These are phyloP conservation scores for Dendryphion nanum DNA, from an alignment of 2,329 filamentous ascomycete species.

Conservation along the genomic window DNA sequence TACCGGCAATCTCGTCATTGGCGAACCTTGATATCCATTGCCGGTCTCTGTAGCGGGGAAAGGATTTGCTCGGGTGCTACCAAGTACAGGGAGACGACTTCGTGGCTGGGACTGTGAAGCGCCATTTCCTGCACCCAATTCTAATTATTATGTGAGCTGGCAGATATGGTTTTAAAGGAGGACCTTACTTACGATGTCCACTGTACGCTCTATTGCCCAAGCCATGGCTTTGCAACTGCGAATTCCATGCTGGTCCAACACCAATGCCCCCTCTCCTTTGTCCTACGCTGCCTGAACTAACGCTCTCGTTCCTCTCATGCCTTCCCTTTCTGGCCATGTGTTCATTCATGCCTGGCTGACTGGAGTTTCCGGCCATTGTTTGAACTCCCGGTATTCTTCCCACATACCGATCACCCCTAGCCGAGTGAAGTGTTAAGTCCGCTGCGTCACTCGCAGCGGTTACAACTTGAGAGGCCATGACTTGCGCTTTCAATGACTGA, in stretches of 20 bases:
- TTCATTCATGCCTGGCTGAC: conserved; percentile 16
- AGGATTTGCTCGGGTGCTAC: conserved; percentile 2
- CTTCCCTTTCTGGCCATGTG: conserved; percentile 5
- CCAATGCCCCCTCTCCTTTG: conserved; percentile 18
- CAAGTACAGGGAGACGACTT: conserved; percentile 11
- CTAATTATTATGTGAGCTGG: no score
- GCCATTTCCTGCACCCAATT: no score
- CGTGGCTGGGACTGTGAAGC: conserved; percentile 20
- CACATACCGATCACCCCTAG: conserved; percentile 27
- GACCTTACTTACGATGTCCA: conserved; percentile 19
- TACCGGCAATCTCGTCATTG: not conserved
- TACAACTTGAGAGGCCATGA: conserved; percentile 55
- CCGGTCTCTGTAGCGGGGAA: not conserved
- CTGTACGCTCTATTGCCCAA: conserved; percentile 13
- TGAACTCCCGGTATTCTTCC: conserved; percentile 30
- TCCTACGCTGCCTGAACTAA: conserved; percentile 24
- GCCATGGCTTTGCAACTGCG: conserved; percentile 18
- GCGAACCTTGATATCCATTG: not conserved
- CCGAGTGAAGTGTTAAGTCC: conserved; percentile 26
- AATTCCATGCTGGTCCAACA: conserved; percentile 16
- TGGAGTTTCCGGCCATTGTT: conserved; percentile 20
- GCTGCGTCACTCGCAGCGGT: conserved; percentile 53
- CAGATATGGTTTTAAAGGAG: no score
- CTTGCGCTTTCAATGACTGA: conserved; percentile 55
- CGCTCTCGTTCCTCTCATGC: conserved; percentile 20